Percentiles rank a stretch among this genome's conserved stretches.
These are phyloP conservation scores for Centrapalus pauciflorus DNA, from an alignment of 129 eudicot species.

Conservation along the genomic window DNA sequence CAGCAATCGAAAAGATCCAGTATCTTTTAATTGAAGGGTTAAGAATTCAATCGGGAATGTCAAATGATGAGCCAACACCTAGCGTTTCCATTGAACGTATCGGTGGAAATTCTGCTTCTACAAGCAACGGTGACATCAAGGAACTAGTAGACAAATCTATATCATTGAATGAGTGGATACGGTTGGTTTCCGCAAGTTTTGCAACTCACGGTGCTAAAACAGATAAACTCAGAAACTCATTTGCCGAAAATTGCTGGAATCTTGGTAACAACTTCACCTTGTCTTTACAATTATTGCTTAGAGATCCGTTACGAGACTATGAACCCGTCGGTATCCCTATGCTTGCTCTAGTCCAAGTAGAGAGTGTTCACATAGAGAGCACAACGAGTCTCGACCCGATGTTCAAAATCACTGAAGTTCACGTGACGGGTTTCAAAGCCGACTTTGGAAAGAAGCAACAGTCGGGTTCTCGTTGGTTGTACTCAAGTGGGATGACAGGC, in stretches of 20 bases:
- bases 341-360: constrained; percentile 41
- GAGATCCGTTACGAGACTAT: constrained; percentile 47
- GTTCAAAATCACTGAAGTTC: constrained; percentile 48
- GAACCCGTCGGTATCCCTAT: constrained; percentile 46
- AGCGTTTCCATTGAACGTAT: constrained; percentile 28
- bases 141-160: constrained; percentile 39
- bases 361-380: constrained; percentile 6
- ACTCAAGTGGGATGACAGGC: constrained; percentile 52
- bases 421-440: constrained; percentile 44
- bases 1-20: constrained; percentile 58
- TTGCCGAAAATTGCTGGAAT: neutral
- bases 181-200: constrained; percentile 14
- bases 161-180: constrained; percentile 33
- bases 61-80: constrained; percentile 50
- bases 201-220: constrained; percentile 13
- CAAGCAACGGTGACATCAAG: constrained; percentile 24
- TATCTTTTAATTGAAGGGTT: constrained; percentile 59
- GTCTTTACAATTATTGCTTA: constrained; percentile 30
- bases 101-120: constrained; percentile 8
- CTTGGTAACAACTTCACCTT: constrained; percentile 31
- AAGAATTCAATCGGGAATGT: constrained; percentile 61
- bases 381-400: constrained; percentile 3
- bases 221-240: neutral
- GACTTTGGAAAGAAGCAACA: constrained; percentile 31
- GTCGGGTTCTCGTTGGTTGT: constrained; percentile 58